phyloP scores from a whole-genome alignment of 768 basidiomycete genomes.

The Holtermanniella nyarrowii region DNA sequence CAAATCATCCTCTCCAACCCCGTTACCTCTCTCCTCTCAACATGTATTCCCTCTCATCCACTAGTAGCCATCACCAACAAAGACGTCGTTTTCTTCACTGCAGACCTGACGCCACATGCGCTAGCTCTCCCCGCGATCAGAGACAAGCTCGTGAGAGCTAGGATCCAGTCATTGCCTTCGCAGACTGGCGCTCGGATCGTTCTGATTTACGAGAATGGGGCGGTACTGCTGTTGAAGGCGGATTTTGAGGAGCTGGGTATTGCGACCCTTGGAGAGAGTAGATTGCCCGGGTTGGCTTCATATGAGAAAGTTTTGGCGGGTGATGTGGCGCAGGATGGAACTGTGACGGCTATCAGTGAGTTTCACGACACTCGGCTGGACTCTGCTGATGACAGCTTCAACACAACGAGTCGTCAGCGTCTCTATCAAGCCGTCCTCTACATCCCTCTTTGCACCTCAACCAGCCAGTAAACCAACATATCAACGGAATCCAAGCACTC shows the following conservation, averaged over 20 bases:
- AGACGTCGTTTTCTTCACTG: conserved; percentile 4
- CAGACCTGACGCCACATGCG: neutral
- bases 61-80: neutral
- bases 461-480: neutral
- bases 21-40: neutral
- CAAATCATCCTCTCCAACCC: conserved; percentile 4
- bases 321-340: conserved; percentile 19
- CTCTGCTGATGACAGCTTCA: conserved; percentile 1
- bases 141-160: neutral
- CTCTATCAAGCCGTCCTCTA: neutral
- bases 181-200: conserved; percentile 6
- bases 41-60: neutral
- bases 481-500: neutral
- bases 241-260: conserved; percentile 3
- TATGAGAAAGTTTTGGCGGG: conserved; percentile 2
- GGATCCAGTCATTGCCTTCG: neutral
- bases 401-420: conserved; percentile 1
- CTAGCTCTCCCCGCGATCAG: neutral
- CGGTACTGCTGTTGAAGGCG: conserved; percentile 2
- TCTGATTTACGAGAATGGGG: conserved; percentile 10
- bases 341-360: conserved; percentile 22
- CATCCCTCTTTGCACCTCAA: neutral
- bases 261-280: too few species aligned
- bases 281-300: conserved; percentile 4
- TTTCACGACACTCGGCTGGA: conserved; percentile 5